Evolutionary conservation across 2,329 filamentous ascomycete species (phyloP).

Genomic region (Monosporascus sp.): DNA sequence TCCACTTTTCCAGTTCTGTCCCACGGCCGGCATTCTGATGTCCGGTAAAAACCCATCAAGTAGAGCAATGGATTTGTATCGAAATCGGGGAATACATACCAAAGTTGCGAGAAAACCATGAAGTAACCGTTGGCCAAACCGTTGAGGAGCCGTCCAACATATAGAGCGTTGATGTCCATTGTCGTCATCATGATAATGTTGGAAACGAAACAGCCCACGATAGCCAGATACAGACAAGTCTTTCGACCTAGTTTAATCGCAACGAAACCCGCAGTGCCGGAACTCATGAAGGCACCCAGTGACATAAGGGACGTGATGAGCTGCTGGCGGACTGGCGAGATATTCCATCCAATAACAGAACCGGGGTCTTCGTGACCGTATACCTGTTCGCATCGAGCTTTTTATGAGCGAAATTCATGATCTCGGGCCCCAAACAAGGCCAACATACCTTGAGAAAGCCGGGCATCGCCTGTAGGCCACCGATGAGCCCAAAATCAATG

Average conservation of each 20-base stretch:
- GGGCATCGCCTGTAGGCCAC: constrained; percentile 44
- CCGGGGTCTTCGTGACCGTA: constrained; percentile 30
- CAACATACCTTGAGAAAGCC: constrained; percentile 37
- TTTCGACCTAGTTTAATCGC: constrained; percentile 35
- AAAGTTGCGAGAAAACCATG: constrained; percentile 48
- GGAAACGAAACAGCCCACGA: constrained; percentile 41
- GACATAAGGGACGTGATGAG: constrained; percentile 32
- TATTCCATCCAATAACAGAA: constrained; percentile 37
- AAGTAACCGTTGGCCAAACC: constrained; percentile 52
- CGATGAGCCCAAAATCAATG: constrained; percentile 45
- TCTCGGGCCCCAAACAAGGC: neutral
- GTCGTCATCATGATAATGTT: constrained; percentile 56
- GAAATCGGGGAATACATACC: neutral
- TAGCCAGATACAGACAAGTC: constrained; percentile 39
- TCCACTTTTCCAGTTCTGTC: too few species aligned
- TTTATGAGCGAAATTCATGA: constrained; percentile 10
- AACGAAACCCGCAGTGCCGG: constrained; percentile 24
- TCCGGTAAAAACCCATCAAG: too few species aligned
- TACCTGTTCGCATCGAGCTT: constrained; percentile 20
- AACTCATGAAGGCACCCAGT: constrained; percentile 28
- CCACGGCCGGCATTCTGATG: too few species aligned
- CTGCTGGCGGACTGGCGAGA: constrained; percentile 30
- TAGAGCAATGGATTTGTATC: too few species aligned
- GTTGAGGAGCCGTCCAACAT: constrained; percentile 48
- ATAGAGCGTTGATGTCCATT: constrained; percentile 45